Conservation (phyloP, 1,284 basidiomycete species). For the Caloboletus firmus region DNA sequence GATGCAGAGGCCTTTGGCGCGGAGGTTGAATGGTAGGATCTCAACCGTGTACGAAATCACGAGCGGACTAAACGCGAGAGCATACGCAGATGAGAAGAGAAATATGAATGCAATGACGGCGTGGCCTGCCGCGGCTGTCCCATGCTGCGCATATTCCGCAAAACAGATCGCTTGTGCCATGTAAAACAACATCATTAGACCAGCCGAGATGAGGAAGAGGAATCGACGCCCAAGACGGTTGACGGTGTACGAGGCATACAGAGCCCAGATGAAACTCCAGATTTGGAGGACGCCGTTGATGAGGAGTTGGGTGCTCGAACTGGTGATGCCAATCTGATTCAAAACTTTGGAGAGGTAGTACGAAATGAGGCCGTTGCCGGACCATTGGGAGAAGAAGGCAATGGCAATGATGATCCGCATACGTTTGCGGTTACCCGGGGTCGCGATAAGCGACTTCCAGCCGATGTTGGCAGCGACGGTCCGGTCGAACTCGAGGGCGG, state of each 20-base stretch:
- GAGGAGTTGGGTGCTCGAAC: conserved; percentile 58
- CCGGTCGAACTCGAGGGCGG: conserved; percentile 67
- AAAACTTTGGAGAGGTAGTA: conserved; percentile 78
- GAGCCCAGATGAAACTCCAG: conserved; percentile 68
- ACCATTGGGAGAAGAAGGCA: conserved; percentile 76
- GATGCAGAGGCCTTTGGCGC: conserved; percentile 77
- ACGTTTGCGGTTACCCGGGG: conserved; percentile 68
- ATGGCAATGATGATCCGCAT: conserved; percentile 69
- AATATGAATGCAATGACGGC: conserved; percentile 78
- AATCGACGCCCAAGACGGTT: conserved; percentile 61
- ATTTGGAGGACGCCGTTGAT: conserved; percentile 75
- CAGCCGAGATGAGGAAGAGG: conserved; percentile 62
- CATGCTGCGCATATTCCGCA: conserved; percentile 55
- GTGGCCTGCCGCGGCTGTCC: conserved; percentile 50
- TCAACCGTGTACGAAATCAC: conserved; percentile 75
- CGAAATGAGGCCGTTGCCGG: conserved; percentile 72
- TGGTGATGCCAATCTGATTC: conserved; percentile 66
- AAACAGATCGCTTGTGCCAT: conserved; percentile 71
- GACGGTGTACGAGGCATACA: conserved; percentile 57
- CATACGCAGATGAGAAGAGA: conserved; percentile 68
- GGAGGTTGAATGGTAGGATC: conserved; percentile 69
- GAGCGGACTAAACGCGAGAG: conserved; percentile 72
- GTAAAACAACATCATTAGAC: conserved; percentile 71
- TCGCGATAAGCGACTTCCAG: conserved; percentile 60
- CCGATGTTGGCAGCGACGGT: conserved; percentile 55